Evolutionary conservation across 768 basidiomycete genomes (phyloP), one percentile per base, ranked within the genome.

Genomic region (Agrocybe praecox): DNA sequence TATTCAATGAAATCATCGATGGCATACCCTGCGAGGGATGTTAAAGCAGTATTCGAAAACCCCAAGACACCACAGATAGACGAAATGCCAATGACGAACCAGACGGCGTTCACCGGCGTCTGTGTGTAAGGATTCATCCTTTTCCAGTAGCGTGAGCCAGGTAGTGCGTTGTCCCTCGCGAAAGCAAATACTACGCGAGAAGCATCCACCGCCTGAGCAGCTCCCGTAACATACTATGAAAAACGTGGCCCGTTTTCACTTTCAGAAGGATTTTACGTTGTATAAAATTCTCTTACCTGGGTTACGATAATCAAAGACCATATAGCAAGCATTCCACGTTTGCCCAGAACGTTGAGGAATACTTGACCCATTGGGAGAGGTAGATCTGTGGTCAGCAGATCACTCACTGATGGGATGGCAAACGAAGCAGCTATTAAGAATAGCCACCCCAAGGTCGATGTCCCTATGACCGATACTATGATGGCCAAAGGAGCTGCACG

Each of bases 111-210:
- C 12, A 89, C 87, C 0, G 88, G 88, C 6, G 89, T 90, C 63
- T 83, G 83, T 1, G 88, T 88, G 59, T 66, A 65, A 6, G 54
- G 65, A 58, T 86, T 86, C 52, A 90, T 79, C 52, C 68, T 74
- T 63, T 88, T 88, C 88, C 86, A 88, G 76, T 78, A 86, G 22
- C 77, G 78, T 33, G 89, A 89, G 6, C 88, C 88, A 7, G 88
- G 89, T 11, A 90, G 77, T 6, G 88, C 88, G 54, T 88, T 83
- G 62, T 90, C 89, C 34, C 88, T 74, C 17, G 88, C 87, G 65
- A 90, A 89, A 7, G 88, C 88, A 59, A 89, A 90, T 47, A 89
- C 80, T 10, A 89, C 88, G 17, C 88, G 84, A 42, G 87, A 89
- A 12, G 88, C 88, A 63, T 89, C 88, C 8, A 90, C 87, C 19